phyloP scores from a whole-genome alignment of 2,329 filamentous ascomycete genomes.

The Arthrobotrys sphaeroides region DNA sequence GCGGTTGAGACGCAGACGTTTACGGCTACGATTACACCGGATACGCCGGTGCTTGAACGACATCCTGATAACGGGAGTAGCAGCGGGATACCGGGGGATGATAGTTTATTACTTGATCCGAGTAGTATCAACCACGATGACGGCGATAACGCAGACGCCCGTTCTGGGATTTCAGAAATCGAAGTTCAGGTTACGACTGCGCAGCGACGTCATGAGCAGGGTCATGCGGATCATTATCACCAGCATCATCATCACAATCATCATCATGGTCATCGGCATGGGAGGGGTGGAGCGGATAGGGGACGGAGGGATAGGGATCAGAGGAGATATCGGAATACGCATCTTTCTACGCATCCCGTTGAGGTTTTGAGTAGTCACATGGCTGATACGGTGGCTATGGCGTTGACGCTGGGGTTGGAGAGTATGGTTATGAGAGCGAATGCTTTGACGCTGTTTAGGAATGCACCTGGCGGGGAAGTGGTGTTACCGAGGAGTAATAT shows the following conservation, averaged over 20 bases:
- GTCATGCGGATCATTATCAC: conserved; percentile 6
- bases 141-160: conserved; percentile 35
- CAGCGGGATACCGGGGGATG: conserved; percentile 24
- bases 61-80: conserved; percentile 33
- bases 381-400: conserved; percentile 56
- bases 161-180: conserved; percentile 52
- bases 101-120: conserved; percentile 41
- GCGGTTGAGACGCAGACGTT: conserved; percentile 49
- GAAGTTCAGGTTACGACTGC: conserved; percentile 52
- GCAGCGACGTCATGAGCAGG: conserved; percentile 2
- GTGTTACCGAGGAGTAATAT: conserved; percentile 44
- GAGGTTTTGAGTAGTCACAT: conserved; percentile 57
- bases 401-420: conserved; percentile 55
- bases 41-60: conserved; percentile 41
- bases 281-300: neutral
- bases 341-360: conserved; percentile 55
- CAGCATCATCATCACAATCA: conserved; percentile 4
- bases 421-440: conserved; percentile 57
- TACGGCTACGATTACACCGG: conserved; percentile 46
- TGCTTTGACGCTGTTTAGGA: conserved; percentile 42
- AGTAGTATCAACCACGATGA: conserved; percentile 24
- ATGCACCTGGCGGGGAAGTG: conserved; percentile 9
- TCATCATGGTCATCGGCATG: neutral
- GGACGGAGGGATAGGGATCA: conserved; percentile 20
- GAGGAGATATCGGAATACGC: conserved; percentile 47